Percentiles rank a stretch among this genome's conserved stretches.
Evolutionary conservation across 441 rosid genomes (phyloP).

Genomic region (Populus trichocarpa): DNA sequence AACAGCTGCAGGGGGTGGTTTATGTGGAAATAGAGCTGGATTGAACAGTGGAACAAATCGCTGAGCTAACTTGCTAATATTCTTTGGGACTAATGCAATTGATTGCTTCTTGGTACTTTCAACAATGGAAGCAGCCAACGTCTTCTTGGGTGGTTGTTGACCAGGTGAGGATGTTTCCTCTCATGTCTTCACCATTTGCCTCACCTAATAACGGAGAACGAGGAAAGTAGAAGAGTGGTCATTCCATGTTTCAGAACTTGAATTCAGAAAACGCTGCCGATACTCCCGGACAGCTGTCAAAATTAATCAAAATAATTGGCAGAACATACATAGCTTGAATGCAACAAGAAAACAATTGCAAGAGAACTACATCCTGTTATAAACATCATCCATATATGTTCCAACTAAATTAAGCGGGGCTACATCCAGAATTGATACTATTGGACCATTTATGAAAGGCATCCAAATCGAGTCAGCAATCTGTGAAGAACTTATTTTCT

Average conservation of each 20-base stretch:
- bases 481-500: constrained; percentile 29
- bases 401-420: constrained; percentile 63
- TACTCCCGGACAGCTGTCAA: constrained; percentile 66
- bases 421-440: constrained; percentile 58
- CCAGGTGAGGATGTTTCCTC: constrained; percentile 31
- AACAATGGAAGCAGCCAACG: constrained; percentile 83
- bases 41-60: constrained; percentile 65
- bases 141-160: constrained; percentile 66
- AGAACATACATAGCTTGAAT: constrained; percentile 6
- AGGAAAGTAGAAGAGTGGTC: constrained; percentile 76
- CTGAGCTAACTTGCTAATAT: constrained; percentile 73
- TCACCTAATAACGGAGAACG: constrained; percentile 30
- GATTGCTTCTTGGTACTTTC: constrained; percentile 85
- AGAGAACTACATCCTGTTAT: constrained; percentile 47
- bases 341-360: not conserved
- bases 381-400: constrained; percentile 59
- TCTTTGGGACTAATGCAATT: constrained; percentile 85
- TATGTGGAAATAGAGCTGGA: constrained; percentile 78
- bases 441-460: constrained; percentile 41
- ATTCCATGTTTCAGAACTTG: constrained; percentile 42
- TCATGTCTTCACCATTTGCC: constrained; percentile 36
- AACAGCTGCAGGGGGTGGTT: constrained; percentile 77
- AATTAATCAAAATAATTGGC: constrained; percentile 17
- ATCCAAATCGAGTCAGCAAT: constrained; percentile 37
- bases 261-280: constrained; percentile 56